Evolutionary conservation across 352 stramenopile genomes (phyloP).

Genomic region (Lagenidium sp.): DNA sequence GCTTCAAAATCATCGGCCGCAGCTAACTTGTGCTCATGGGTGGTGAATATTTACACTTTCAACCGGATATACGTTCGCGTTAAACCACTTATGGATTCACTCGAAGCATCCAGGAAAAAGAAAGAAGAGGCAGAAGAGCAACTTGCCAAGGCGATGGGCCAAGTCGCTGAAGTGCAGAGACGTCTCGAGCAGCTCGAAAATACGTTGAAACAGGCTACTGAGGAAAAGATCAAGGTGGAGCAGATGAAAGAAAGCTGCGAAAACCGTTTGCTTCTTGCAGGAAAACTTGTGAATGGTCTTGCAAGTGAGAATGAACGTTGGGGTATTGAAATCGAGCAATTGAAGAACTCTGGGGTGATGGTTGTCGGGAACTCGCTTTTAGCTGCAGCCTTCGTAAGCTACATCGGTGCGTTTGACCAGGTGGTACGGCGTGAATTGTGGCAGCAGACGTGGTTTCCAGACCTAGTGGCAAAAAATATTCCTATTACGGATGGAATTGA

Average conservation of each 20-base stretch:
- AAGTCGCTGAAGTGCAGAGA: conserved; percentile 92
- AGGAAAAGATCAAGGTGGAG: conserved; percentile 96
- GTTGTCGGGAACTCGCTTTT: conserved; percentile 96
- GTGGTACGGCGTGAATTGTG: conserved; percentile 80
- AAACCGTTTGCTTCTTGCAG: conserved; percentile 88
- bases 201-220: conserved; percentile 89
- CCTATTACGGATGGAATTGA: conserved; percentile 94
- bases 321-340: conserved; percentile 94
- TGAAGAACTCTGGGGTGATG: conserved; percentile 92
- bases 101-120: conserved; percentile 92
- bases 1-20: conserved; percentile 93
- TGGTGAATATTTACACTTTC: conserved; percentile 97
- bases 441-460: conserved; percentile 78
- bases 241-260: conserved; percentile 92
- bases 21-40: conserved; percentile 96
- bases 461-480: conserved; percentile 88
- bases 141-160: conserved; percentile 85
- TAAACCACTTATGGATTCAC: conserved; percentile 96
- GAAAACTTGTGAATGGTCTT: conserved; percentile 94
- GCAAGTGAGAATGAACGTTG: conserved; percentile 96
- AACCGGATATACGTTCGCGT: conserved; percentile 99
- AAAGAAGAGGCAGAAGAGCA: conserved; percentile 90
- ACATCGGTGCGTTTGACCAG: conserved; percentile 96
- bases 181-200: conserved; percentile 90
- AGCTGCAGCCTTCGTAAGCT: conserved; percentile 95